Conservation (phyloP, 176 grass and related monocot species). For the Typha latifolia region DNA sequence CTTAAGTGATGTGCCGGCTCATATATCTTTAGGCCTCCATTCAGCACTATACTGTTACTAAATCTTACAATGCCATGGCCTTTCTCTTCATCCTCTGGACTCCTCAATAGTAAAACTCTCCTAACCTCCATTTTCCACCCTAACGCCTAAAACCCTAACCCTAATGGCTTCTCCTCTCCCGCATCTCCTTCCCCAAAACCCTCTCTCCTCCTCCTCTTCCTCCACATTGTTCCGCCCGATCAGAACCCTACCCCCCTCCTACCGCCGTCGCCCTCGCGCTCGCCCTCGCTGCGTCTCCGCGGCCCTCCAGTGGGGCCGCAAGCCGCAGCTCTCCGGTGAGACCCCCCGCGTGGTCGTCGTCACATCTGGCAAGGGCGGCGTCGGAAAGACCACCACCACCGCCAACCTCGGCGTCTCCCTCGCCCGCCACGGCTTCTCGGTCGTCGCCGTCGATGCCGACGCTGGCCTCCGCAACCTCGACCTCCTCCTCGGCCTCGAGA, state of each 20-base stretch:
- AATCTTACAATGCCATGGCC: too few species aligned
- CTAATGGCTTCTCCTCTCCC: background rate
- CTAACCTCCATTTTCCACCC: too few species aligned
- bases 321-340: conserved; percentile 62
- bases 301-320: conserved; percentile 20
- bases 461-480: conserved; percentile 83
- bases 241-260: background rate
- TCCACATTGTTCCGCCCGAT: background rate
- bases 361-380: conserved; percentile 89
- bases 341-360: conserved; percentile 78
- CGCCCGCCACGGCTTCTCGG: conserved; percentile 61
- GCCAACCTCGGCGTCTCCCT: conserved; percentile 84
- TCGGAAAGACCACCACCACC: conserved; percentile 89
- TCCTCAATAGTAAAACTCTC: too few species aligned
- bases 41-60: too few species aligned
- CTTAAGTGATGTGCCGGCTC: too few species aligned
- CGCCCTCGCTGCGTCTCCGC: background rate
- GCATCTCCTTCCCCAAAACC: background rate
- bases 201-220: background rate
- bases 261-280: background rate
- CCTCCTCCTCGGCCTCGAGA: conserved; percentile 86
- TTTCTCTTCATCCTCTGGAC: too few species aligned
- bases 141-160: background rate
- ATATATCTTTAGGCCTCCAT: too few species aligned
- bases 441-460: conserved; percentile 79